Base-by-base conservation (phyloP, 495 filamentous ascomycete species). In the Podospora pseudocomata region DNA sequence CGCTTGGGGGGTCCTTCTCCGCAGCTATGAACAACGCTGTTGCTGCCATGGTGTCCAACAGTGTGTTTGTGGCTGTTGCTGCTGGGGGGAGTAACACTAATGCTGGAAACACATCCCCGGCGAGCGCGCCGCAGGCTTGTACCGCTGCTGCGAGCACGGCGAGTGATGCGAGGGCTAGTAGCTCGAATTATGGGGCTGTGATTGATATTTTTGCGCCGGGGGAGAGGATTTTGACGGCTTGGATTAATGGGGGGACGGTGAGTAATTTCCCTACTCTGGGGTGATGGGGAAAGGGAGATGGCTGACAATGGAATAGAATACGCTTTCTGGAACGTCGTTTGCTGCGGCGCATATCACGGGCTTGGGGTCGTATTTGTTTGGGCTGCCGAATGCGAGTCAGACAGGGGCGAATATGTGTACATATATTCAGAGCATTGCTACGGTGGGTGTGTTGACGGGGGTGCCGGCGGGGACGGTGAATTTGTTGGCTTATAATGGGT, bases 171-270 rank as follows among this genome's bases (percentile, higher is more conserved):
- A 78, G 81, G 44, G 81, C 86, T 19, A 77, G 70, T 3, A 88
- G 83, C 81, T 85, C 83, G 68, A 88, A 89, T 80, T 88, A 78
- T 69, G 86, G 87, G 27, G 65, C 75, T 39, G 70, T 82, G 23
- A 79, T 90, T 19, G 85, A 90, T 71, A 67, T 88, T 70, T 85
- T 86, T 66, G 86, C 85, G 53, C 86, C 86, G 5, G 86, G 86
- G 26, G 67, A 78, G 18, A 68, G 74, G 65, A 85, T 89, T 68
- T 4, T 63, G 19, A 63, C 76, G 80, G 78, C 83, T 59, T 86
- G 78, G 82, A 82, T 81, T 57, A 81, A 79, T 59, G 81, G 79
- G 56, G 72, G 70, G 61, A 79, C 77, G 18, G 81, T 82, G 64
- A 80, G 77, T 67, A 4, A 56, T 56, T 20, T 23, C 23, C 20